These are phyloP conservation scores for Septoria linicola DNA, from an alignment of 2,329 filamentous ascomycete genomes.

Conservation along the genomic window DNA sequence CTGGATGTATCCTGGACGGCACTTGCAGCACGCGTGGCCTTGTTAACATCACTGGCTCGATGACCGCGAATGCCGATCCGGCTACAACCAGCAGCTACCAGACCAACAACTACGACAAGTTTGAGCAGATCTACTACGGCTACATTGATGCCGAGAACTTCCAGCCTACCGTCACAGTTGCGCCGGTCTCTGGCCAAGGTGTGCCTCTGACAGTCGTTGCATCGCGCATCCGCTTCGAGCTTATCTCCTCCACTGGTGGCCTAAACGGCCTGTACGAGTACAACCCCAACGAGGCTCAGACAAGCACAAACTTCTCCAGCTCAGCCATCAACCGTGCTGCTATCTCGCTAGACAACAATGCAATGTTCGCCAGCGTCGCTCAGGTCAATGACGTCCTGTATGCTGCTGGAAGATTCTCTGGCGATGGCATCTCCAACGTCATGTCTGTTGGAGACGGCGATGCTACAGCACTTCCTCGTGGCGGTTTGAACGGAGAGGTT, in stretches of 20 bases:
- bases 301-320: constrained; percentile 63
- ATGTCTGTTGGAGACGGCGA: constrained; percentile 66
- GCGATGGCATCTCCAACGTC: constrained; percentile 68
- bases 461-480: constrained; percentile 61
- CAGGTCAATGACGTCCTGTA: constrained; percentile 61
- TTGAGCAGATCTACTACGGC: constrained; percentile 86
- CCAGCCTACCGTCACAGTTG: constrained; percentile 78
- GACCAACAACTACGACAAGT: constrained; percentile 95
- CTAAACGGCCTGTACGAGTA: constrained; percentile 92
- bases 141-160: constrained; percentile 76
- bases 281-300: constrained; percentile 61
- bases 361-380: constrained; percentile 68
- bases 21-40: constrained; percentile 74
- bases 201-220: constrained; percentile 77
- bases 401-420: constrained; percentile 81
- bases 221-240: constrained; percentile 76
- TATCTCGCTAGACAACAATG: constrained; percentile 63
- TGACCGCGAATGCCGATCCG: constrained; percentile 52
- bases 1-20: constrained; percentile 78
- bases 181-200: constrained; percentile 65
- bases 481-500: constrained; percentile 80
- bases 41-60: constrained; percentile 75
- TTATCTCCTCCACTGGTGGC: constrained; percentile 71
- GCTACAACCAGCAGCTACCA: constrained; percentile 71
- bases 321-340: constrained; percentile 78